Evolutionary conservation across 179 eudicot genomes (phyloP).

Genomic region (Corrigiola litoralis): DNA sequence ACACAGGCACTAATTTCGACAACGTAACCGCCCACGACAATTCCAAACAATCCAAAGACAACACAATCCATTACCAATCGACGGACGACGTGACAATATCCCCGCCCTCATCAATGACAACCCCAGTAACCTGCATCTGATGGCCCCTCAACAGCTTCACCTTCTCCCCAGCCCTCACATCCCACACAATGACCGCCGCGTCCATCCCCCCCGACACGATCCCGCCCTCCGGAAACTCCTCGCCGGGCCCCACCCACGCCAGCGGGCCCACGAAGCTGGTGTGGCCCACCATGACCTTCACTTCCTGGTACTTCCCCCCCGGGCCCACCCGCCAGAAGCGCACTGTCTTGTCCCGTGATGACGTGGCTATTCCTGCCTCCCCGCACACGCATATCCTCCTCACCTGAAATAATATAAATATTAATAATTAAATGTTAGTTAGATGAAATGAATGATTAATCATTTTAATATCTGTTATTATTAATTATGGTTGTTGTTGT

Average conservation of each 20-base stretch:
- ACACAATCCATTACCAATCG: slow-evolving; percentile 83
- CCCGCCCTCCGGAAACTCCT: slow-evolving; percentile 74
- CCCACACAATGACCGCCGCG: slow-evolving; percentile 70
- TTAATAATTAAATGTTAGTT: no score
- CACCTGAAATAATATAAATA: slow-evolving; percentile 36
- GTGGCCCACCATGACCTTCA: slow-evolving; percentile 72
- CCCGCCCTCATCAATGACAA: slow-evolving; percentile 66
- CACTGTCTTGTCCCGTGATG: slow-evolving; percentile 80
- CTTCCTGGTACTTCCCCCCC: slow-evolving; percentile 30
- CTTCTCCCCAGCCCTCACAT: slow-evolving; percentile 63
- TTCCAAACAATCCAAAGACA: neutral
- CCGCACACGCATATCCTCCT: slow-evolving; percentile 81
- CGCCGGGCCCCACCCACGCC: slow-evolving; percentile 76
- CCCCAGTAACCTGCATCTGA: slow-evolving; percentile 74
- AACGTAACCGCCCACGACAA: neutral
- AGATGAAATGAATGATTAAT: no score
- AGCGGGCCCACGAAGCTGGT: slow-evolving; percentile 90
- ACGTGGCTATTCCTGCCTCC: slow-evolving; percentile 76
- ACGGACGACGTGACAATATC: slow-evolving; percentile 70
- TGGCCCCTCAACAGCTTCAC: slow-evolving; percentile 67
- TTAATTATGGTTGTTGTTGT: no score
- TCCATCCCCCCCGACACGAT: slow-evolving; percentile 97
- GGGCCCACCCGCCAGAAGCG: slow-evolving; percentile 71
- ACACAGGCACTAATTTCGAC: neutral
- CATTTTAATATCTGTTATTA: no score